Percentiles rank a stretch among this genome's conserved stretches.
These are phyloP conservation scores for Pythium aristosporum DNA, from an alignment of 352 stramenopile species.

Conservation along the genomic window DNA sequence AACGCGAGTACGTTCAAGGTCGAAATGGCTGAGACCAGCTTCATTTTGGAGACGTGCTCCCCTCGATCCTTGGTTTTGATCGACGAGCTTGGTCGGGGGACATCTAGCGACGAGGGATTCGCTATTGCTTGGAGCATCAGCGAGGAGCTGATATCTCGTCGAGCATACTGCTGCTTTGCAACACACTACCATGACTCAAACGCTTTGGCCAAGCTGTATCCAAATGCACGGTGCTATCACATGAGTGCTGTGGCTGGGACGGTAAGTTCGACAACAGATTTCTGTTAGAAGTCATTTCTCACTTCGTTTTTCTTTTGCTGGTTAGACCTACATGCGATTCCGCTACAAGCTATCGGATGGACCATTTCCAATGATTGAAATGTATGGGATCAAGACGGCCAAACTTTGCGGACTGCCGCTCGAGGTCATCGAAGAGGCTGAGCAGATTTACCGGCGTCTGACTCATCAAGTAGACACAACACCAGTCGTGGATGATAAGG, in stretches of 20 bases:
- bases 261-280: conserved; percentile 28
- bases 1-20: conserved; percentile 91
- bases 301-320: neutral
- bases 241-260: conserved; percentile 47
- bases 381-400: conserved; percentile 87
- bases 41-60: conserved; percentile 79
- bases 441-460: conserved; percentile 39
- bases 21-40: conserved; percentile 90
- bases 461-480: conserved; percentile 23
- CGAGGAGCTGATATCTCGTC: conserved; percentile 72
- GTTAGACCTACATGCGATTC: conserved; percentile 50
- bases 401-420: conserved; percentile 64
- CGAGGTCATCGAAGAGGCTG: conserved; percentile 58
- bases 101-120: conserved; percentile 86
- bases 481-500: conserved; percentile 17
- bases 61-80: conserved; percentile 82
- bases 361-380: conserved; percentile 48
- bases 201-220: conserved; percentile 57
- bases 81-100: conserved; percentile 90
- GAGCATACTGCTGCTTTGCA: conserved; percentile 86
- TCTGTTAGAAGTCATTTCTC: neutral
- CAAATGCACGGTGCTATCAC: conserved; percentile 68
- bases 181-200: conserved; percentile 89
- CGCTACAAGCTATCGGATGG: conserved; percentile 74
- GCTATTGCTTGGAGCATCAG: conserved; percentile 88